Conservation (phyloP, 1,284 basidiomycete genomes). For the Phenoliferia sp. region DNA sequence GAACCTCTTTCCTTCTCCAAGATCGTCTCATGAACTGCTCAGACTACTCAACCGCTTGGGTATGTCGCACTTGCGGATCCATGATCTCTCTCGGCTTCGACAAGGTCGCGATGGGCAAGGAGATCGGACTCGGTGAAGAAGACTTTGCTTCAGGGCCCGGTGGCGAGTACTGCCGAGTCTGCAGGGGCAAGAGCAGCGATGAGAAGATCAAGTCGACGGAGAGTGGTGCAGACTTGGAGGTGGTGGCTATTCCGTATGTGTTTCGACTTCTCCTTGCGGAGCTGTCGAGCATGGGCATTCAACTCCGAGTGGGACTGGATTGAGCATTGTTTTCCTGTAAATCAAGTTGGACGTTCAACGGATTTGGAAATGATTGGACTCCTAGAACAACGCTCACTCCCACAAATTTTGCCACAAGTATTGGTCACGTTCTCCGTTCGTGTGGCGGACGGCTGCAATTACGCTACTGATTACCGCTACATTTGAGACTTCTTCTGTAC, state of each 20-base stretch:
- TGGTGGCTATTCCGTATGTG: constrained; percentile 93
- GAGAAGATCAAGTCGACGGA: constrained; percentile 47
- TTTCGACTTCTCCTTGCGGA: constrained; percentile 72
- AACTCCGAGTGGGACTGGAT: constrained; percentile 23
- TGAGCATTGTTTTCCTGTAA: not conserved
- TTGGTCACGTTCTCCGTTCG: too few relatives aligned
- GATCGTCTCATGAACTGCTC: constrained; percentile 99
- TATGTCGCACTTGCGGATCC: constrained; percentile 92
- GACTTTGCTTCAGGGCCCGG: constrained; percentile 57
- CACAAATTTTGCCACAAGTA: too few relatives aligned
- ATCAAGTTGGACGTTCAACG: not conserved
- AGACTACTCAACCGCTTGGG: constrained; percentile 98
- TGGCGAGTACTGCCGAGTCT: constrained; percentile 89
- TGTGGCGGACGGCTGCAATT: too few relatives aligned
- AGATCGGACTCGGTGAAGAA: constrained; percentile 50
- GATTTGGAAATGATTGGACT: not conserved
- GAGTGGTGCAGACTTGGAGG: constrained; percentile 71
- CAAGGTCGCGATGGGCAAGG: constrained; percentile 61
- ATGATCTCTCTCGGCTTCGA: constrained; percentile 94
- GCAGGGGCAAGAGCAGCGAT: constrained; percentile 61
- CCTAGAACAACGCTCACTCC: not conserved
- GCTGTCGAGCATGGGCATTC: constrained; percentile 55
- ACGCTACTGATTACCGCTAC: too few relatives aligned
- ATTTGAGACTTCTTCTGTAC: too few relatives aligned
- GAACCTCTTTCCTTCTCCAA: constrained; percentile 95